Percentiles rank a stretch among this genome's conserved stretches.
Conservation (phyloP, 148 eudicot species). For the Dianthus caryophyllus region DNA sequence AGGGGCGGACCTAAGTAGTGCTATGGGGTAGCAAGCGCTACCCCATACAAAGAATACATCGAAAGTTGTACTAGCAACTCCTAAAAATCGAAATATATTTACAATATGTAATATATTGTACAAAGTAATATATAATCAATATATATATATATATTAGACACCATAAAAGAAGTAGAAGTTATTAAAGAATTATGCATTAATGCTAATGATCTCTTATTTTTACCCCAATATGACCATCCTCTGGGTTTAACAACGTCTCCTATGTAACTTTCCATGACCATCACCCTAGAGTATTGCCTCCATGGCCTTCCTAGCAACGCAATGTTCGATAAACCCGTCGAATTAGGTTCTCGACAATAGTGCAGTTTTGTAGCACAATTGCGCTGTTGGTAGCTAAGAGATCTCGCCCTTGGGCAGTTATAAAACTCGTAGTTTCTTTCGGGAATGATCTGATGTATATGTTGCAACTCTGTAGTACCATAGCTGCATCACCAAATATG, state of each 20-base stretch:
- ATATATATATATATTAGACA: no score
- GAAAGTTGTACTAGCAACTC: no score
- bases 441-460: not conserved
- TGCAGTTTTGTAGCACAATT: not conserved
- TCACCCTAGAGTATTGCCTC: slow-evolving; percentile 4
- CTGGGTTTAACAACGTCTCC: slow-evolving; percentile 3
- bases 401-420: slow-evolving; percentile 10
- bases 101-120: no score
- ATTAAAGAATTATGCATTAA: no score
- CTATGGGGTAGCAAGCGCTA: no score
- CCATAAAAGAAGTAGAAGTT: no score
- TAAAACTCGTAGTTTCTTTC: not conserved
- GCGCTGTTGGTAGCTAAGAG: slow-evolving; percentile 2
- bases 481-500: slow-evolving; percentile 9
- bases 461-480: slow-evolving; percentile 11
- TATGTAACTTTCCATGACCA: slow-evolving; percentile 1
- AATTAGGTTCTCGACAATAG: not conserved
- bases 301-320: slow-evolving; percentile 10
- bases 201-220: not conserved
- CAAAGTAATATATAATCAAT: no score
- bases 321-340: not conserved
- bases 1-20: no score
- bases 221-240: slow-evolving; percentile 3
- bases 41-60: no score
- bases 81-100: no score